Conservation (phyloP, 1,284 basidiomycete genomes). For the Rhodotorula sp. region DNA sequence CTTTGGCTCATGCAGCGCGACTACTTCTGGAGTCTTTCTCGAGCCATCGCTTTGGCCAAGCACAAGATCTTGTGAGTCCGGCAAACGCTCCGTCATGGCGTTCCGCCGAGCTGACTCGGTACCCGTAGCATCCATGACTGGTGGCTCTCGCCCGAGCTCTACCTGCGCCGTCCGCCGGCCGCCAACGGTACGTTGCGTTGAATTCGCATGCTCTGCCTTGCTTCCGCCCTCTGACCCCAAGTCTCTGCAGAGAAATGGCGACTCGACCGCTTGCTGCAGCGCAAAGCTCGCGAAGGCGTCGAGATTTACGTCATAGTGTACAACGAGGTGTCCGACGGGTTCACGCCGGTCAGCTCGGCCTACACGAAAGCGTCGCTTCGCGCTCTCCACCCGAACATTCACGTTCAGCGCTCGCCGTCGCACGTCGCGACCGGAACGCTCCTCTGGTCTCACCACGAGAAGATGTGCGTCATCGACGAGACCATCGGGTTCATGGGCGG, state of each 20-base stretch:
- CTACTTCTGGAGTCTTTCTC: conserved; percentile 96
- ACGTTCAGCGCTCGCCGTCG: conserved; percentile 94
- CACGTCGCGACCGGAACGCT: conserved; percentile 97
- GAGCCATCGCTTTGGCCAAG: conserved; percentile 85
- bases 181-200: conserved; percentile 33
- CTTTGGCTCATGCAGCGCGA: conserved; percentile 62
- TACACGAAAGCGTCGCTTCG: conserved; percentile 90
- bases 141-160: conserved; percentile 76
- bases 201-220: too few species aligned
- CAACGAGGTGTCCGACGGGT: conserved; percentile 95
- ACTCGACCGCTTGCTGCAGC: conserved; percentile 80
- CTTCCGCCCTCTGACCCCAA: neutral
- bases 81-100: neutral
- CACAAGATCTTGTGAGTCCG: conserved; percentile 57
- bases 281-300: conserved; percentile 93
- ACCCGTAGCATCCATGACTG: conserved; percentile 76
- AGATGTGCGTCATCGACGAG: conserved; percentile 95
- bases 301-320: conserved; percentile 96
- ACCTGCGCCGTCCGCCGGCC: conserved; percentile 45
- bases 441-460: conserved; percentile 99
- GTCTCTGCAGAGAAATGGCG: conserved; percentile 78
- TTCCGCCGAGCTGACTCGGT: neutral
- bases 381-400: conserved; percentile 84
- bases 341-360: conserved; percentile 64
- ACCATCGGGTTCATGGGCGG: conserved; percentile 98